Base-by-base conservation (phyloP, 129 eudicot species). In the Logfia minima region DNA sequence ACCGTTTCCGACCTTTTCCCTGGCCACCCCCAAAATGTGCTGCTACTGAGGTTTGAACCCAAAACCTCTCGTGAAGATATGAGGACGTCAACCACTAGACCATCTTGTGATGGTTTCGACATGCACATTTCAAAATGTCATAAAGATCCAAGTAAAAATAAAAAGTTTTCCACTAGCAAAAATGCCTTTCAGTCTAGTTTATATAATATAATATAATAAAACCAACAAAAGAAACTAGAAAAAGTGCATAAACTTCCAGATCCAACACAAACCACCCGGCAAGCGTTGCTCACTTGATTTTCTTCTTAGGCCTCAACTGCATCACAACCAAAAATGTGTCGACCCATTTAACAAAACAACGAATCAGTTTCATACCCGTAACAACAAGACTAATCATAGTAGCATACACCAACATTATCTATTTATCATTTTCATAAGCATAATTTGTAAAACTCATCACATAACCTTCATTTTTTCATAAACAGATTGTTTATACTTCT, bases 221-320 rank as follows among this genome's bases (percentile, higher is more conserved):
- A 7, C 31, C 66, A 34, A 48, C 52, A 24, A 32, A 34, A 51
- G 18, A 5, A 2, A 14, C 77, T 73, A 29, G 16, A 48, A 31
- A 19, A 64, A 48, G 51, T 22, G 26, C 74, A 65, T 55, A 65
- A 10, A 66, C 29, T 65, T 66, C 66, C 10, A 22, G 22, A 72
- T 56, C 55, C 53, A 52, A 37, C 23, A 29, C 53, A 55, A 28
- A 22, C 14, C 39, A 43, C 64, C 32, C 39, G 7, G 17, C 8
- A 56, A 19, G 8, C 3, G 18, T 45, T 48, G n/a, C 43, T 37
- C 31, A 82, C 85, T 82, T 82, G 56, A 82, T 82, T 76, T 78
- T 80, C 82, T 80, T 84, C 82, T 84, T 84, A 3, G 87, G 87
- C 87, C 87, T 84, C 70, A 84, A 73, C 87, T 84, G 87, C 70